Conservation (phyloP, 2,329 filamentous ascomycete species). For the Thelonectria discophora region DNA sequence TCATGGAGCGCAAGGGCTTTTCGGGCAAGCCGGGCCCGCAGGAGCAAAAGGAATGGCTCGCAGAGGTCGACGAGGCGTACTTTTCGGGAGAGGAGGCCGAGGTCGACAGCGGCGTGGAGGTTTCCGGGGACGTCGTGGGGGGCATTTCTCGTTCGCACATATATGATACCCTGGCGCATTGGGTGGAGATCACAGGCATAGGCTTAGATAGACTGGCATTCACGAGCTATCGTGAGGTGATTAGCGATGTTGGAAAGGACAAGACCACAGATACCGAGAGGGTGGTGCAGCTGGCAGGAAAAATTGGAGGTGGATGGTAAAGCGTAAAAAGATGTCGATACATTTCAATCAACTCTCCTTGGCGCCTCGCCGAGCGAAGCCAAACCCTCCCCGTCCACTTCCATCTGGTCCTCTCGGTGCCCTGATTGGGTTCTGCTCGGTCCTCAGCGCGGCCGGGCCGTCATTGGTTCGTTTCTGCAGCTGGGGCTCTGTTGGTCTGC, state of each 20-base stretch:
- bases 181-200: constrained; percentile 77
- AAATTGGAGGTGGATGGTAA: constrained; percentile 94
- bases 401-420: constrained; percentile 81
- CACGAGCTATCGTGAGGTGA: constrained; percentile 90
- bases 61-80: constrained; percentile 87
- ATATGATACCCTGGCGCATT: constrained; percentile 76
- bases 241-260: constrained; percentile 92
- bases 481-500: constrained; percentile 57
- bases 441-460: constrained; percentile 48
- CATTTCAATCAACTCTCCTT: constrained; percentile 47
- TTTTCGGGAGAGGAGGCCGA: constrained; percentile 75
- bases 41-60: constrained; percentile 88
- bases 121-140: constrained; percentile 59
- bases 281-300: constrained; percentile 88
- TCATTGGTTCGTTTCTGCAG: constrained; percentile 55
- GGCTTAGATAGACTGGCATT: constrained; percentile 76
- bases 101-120: constrained; percentile 39
- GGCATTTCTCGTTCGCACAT: constrained; percentile 74
- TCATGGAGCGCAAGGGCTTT: constrained; percentile 59
- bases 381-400: constrained; percentile 80
- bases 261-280: constrained; percentile 75
- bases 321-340: constrained; percentile 40
- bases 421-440: constrained; percentile 72
- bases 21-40: constrained; percentile 71
- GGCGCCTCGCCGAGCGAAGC: constrained; percentile 72